phyloP scores from a whole-genome alignment of 2,329 filamentous ascomycete species.

The Pseudocercospora macadamiae region DNA sequence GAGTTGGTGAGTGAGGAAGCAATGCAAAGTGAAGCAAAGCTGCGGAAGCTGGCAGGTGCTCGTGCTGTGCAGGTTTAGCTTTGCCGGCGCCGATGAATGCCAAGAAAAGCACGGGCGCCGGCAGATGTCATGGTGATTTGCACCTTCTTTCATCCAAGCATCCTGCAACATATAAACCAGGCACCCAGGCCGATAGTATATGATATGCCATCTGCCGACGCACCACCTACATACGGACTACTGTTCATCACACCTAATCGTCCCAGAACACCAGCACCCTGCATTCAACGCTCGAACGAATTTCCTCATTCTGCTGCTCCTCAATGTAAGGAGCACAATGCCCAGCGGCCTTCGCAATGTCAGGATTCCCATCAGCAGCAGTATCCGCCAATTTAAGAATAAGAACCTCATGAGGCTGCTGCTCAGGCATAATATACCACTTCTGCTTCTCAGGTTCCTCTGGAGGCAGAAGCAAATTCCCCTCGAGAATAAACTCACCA shows the following conservation, averaged over 20 bases:
- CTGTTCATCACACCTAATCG: too few species aligned
- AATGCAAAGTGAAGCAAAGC: neutral
- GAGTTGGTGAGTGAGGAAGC: too few species aligned
- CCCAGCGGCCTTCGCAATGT: neutral
- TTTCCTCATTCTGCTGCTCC: conserved; percentile 3
- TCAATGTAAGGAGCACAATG: conserved; percentile 8
- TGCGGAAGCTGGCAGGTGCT: neutral
- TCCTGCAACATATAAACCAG: too few species aligned
- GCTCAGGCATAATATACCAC: conserved; percentile 10
- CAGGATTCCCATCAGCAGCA: neutral
- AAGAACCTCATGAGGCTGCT: conserved; percentile 11
- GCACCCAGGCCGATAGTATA: too few species aligned
- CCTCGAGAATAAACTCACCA: conserved; percentile 7
- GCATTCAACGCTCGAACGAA: conserved; percentile 10
- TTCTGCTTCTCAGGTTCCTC: conserved; percentile 3
- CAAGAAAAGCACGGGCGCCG: neutral
- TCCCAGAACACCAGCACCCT: conserved; percentile 11
- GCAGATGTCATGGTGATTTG: neutral
- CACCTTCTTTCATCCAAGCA: neutral
- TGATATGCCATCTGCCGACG: too few species aligned
- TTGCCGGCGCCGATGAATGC: too few species aligned
- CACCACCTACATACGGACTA: too few species aligned
- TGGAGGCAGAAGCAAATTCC: conserved; percentile 1
- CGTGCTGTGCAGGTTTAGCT: too few species aligned
- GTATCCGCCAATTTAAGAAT: conserved; percentile 13